Base-by-base conservation (phyloP, 257 asterid species). In the Primulina eburnea region DNA sequence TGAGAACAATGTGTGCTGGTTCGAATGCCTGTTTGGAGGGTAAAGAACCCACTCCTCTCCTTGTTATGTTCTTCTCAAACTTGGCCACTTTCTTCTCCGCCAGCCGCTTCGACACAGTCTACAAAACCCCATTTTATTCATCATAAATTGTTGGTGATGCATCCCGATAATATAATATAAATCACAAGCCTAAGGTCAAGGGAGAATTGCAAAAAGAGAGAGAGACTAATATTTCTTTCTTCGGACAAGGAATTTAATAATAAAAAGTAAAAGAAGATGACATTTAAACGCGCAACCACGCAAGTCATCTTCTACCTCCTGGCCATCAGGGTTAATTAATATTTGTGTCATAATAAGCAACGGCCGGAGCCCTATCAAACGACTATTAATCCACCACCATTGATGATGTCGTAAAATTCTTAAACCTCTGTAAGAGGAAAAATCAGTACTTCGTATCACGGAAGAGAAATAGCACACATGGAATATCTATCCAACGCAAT, bases 41-140 rank as follows among this genome's bases (percentile, higher is more conserved):
- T 10, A 64, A n/a, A 38, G 90, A 55, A 1, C 78, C 86, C 38
- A 77, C 37, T 70, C 98, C 98, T 76, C 97, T 90, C 40, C 80
- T 83, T 3, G 90, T 81, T 26, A 92, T 81, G 72, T 92, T 92
- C 83, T 85, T 92, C 84, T 92, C 98, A 75, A 92, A 92, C 80
- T 84, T 89, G 0, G 96, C 96, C 63, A 88, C 83, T 77, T 89
- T 92, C 83, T 86, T 88, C 76, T 81, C 89, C 34, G 96, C 85
- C 64, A 89, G 70, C 60, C 98, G 75, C 79, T 85, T 92, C 9
- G 98, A 89, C 69, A 87, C 92, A 0, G 96, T 92, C 98, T 89
- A 80, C 71, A 76, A 24, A 16, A 50, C 57, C 57, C 57, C 57
- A 17, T 50, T 50, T 50, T 50, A 50, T 14, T 50, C 57, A 5